phyloP scores from a whole-genome alignment of 768 basidiomycete species.

The Lentinula aciculospora region DNA sequence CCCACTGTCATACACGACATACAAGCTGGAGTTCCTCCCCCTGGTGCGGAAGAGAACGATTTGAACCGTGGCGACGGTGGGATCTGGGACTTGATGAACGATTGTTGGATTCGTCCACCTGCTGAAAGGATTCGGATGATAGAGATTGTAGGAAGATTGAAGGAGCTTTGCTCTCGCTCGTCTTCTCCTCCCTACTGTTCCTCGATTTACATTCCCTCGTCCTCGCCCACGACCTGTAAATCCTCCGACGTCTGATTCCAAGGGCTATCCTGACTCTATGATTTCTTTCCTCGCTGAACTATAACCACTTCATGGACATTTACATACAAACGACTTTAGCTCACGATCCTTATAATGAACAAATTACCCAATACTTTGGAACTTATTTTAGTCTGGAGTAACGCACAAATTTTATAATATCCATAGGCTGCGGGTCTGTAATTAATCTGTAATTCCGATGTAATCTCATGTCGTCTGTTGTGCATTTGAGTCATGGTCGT shows the following conservation, averaged over 20 bases:
- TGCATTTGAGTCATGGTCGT: too few relatives aligned
- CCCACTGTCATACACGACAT: constrained; percentile 21
- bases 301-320: too few relatives aligned
- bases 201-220: not conserved
- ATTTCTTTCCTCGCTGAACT: too few relatives aligned
- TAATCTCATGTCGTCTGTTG: too few relatives aligned
- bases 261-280: too few relatives aligned
- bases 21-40: constrained; percentile 13
- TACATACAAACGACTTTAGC: too few relatives aligned
- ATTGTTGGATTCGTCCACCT: constrained; percentile 16
- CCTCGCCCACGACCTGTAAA: not conserved
- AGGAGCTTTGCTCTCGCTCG: not conserved
- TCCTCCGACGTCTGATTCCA: not conserved
- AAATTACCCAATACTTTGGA: too few relatives aligned
- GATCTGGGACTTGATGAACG: constrained; percentile 8
- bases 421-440: too few relatives aligned
- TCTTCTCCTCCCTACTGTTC: not conserved
- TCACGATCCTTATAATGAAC: too few relatives aligned
- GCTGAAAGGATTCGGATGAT: constrained; percentile 11
- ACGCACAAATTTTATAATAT: too few relatives aligned
- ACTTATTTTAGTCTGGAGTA: too few relatives aligned
- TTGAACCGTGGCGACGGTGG: not conserved
- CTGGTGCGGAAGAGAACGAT: constrained; percentile 11
- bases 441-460: too few relatives aligned
- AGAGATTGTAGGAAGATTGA: constrained; percentile 3